A percentile compares a stretch with the other conserved stretches of the same genome.
Evolutionary conservation across 495 filamentous ascomycete species (phyloP).

Genomic region (Sordaria brevicollis): DNA sequence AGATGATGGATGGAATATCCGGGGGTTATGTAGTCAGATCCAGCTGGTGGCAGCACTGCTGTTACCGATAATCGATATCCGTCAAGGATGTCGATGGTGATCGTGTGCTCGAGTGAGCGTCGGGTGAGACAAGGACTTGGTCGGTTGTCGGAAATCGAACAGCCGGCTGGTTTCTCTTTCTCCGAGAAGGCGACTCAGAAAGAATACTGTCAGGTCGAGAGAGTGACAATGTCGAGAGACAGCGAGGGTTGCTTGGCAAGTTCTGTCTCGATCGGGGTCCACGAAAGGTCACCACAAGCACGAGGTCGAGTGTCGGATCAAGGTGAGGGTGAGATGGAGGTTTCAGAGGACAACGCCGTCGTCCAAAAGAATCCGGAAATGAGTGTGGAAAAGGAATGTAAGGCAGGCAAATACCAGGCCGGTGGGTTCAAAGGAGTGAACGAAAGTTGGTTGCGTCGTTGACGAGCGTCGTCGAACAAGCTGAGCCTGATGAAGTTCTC

Average conservation of each 20-base stretch:
- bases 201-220: constrained; percentile 23
- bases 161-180: constrained; percentile 9
- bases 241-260: constrained; percentile 1
- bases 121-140: constrained; percentile 22
- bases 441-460: constrained; percentile 11
- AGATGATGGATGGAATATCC: background rate
- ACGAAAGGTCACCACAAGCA: constrained; percentile 7
- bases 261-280: constrained; percentile 9
- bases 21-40: constrained; percentile 22
- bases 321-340: background rate
- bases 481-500: constrained; percentile 9
- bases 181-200: constrained; percentile 7
- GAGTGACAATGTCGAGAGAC: constrained; percentile 23
- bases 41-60: constrained; percentile 30
- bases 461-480: constrained; percentile 2
- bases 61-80: constrained; percentile 16
- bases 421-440: constrained; percentile 13
- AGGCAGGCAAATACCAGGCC: background rate
- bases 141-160: constrained; percentile 22
- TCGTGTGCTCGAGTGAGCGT: constrained; percentile 12
- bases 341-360: constrained; percentile 7
- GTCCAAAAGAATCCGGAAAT: constrained; percentile 6
- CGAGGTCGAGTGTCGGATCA: constrained; percentile 4
- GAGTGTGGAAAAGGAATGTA: constrained; percentile 1
- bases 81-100: constrained; percentile 24